Conservation (phyloP, 2,329 filamentous ascomycete genomes). For the Leptographium lundbergii region DNA sequence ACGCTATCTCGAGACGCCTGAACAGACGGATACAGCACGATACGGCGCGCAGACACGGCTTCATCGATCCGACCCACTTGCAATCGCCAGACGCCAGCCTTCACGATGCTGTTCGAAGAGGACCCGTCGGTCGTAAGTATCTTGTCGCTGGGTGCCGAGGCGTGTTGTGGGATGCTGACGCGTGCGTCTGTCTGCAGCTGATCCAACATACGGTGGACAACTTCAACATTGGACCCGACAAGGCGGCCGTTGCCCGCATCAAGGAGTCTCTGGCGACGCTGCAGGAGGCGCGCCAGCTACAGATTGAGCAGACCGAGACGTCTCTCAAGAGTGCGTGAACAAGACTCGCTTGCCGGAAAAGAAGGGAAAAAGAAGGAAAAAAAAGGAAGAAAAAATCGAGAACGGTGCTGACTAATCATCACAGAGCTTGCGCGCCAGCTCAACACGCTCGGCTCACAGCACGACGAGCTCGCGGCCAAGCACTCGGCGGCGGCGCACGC, state of each 20-base stretch:
- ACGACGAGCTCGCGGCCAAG: conserved; percentile 59
- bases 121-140: conserved; percentile 67
- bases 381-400: background rate
- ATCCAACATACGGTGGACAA: conserved; percentile 86
- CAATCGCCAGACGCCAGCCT: background rate
- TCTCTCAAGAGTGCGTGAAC: conserved; percentile 49
- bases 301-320: conserved; percentile 56
- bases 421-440: conserved; percentile 60
- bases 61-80: no score
- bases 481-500: conserved; percentile 75
- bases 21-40: background rate
- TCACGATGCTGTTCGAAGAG: conserved; percentile 85
- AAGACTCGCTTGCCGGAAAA: no score
- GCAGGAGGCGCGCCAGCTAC: conserved; percentile 69
- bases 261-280: conserved; percentile 72
- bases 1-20: background rate
- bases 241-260: conserved; percentile 69
- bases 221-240: conserved; percentile 91
- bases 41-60: no score
- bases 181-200: conserved; percentile 39
- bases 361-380: no score
- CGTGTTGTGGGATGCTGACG: background rate
- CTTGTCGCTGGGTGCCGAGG: no score
- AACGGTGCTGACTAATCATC: conserved; percentile 14
- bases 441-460: conserved; percentile 59